Percentiles rank a stretch among this genome's conserved stretches.
Evolutionary conservation across 306 rosid genomes (phyloP).

Genomic region (Rosa chinensis): DNA sequence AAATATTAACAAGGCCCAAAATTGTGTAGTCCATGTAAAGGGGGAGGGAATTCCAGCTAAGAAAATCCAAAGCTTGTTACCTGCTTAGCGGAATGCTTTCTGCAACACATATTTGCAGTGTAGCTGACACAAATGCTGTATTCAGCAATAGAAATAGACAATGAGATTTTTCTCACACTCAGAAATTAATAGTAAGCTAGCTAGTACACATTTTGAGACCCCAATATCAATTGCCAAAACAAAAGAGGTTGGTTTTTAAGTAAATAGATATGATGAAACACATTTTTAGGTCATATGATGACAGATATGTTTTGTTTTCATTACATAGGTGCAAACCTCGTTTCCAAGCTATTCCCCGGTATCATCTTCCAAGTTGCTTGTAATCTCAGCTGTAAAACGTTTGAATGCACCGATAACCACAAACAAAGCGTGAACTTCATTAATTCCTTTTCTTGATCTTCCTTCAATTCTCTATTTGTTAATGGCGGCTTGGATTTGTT

Average conservation of each 20-base stretch:
- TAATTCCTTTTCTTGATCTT: neutral
- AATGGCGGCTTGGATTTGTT: conserved; percentile 78
- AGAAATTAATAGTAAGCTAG: neutral
- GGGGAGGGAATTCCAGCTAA: no score
- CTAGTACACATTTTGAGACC: neutral
- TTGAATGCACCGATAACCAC: neutral
- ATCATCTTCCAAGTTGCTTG: neutral
- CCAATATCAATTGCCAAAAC: neutral
- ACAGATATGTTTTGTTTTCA: neutral
- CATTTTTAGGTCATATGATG: neutral
- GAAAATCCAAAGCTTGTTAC: no score
- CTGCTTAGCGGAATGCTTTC: no score
- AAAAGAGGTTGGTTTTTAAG: neutral
- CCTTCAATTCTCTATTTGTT: conserved; percentile 38
- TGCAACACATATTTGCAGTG: no score
- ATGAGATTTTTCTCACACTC: neutral
- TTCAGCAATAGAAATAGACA: neutral
- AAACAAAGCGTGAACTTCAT: neutral
- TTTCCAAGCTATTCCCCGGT: neutral
- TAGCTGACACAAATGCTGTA: no score
- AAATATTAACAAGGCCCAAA: no score
- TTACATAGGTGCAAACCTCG: neutral
- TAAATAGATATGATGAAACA: neutral
- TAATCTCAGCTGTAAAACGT: neutral
- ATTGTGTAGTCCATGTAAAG: no score